Evolutionary conservation across 441 rosid genomes (phyloP), one percentile per base, ranked within the genome.

Genomic region (Populus hybrid): DNA sequence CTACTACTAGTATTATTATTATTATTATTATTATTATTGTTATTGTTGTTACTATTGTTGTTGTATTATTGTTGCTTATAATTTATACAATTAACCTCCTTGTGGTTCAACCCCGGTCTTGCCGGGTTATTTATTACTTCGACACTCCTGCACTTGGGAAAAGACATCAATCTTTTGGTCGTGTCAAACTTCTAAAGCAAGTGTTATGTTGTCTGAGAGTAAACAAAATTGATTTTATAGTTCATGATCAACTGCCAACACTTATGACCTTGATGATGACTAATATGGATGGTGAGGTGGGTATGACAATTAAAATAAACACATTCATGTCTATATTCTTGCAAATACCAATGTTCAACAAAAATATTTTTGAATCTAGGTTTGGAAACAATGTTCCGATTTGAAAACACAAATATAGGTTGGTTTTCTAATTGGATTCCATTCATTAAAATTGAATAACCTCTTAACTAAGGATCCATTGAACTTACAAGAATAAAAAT

Each of bases 151-250:
- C n/a, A n/a, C n/a, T n/a, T n/a, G n/a, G n/a, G n/a, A n/a, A n/a
- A n/a, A n/a, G n/a, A n/a, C n/a, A n/a, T n/a, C n/a, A n/a, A n/a
- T n/a, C n/a, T n/a, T n/a, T n/a, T n/a, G n/a, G n/a, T n/a, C n/a
- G n/a, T n/a, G n/a, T n/a, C n/a, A n/a, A n/a, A n/a, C 80, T 94
- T 68, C 99, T 97, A 0, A 97, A 94, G 82, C 88, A 89, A 83
- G 88, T 89, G 12, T 64, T 94, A 8, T 94, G 99, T 78, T 90
- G 99, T 83, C 74, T 92, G 65, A 88, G 99, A 77, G 74, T 94
- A 64, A 89, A 90, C 89, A 91, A 90, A 93, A 87, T 93, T 16
- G 93, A 93, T 42, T 92, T 94, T 29, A 87, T 87, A 0, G 90
- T 91, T 84, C 86, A 76, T 50, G 97, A 94, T 29, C 96, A 92